Evolutionary conservation across 1,284 basidiomycete genomes (phyloP), one percentile per base, ranked within the genome.

Genomic region (Boletus albobrunnescens): DNA sequence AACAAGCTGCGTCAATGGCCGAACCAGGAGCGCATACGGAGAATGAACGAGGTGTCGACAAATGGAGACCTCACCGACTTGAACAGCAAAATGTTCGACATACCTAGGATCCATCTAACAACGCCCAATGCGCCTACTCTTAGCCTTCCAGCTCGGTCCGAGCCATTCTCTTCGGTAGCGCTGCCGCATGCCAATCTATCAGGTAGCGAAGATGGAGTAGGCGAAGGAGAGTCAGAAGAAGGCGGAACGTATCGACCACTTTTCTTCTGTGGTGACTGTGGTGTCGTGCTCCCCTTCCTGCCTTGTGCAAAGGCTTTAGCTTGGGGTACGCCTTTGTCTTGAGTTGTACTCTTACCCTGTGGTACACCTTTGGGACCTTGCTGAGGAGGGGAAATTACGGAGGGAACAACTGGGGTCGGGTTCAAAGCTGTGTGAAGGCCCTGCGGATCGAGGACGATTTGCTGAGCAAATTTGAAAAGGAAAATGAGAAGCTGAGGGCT

Each of bases 51-150:
- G 4, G 19, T 6, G 24, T 32, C 11, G 13, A 40, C 14, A 26
- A 41, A 5, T 14, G 17, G 14, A 28, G 24, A 31, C 40, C 38
- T 42, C 32, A 38, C 36, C 32, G n/a, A 51, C 27, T 27, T 6
- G 12, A 36, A 17, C 14, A 37, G 12, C 22, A 31, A 30, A 41
- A 55, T 41, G 52, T 49, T 38, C 42, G 33, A 60, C 74, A 36
- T 65, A 87, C 85, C 78, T 50, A 87, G 48, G 6, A 83, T 61
- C 79, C 82, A 88, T 47, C 73, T 71, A 7, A 89, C 60, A 6
- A 84, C 81, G 3, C 87, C 82, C 12, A 94, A 71, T 0, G 84
- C 90, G 13, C 81, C 79, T 9, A 87, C 76, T 30, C 90, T 74
- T 51, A 93, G 64, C 43, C 91, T 73, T 1, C 85, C 87, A 52